phyloP scores from a whole-genome alignment of 805 yeast genomes.

The Phaffomyces opuntiae region DNA sequence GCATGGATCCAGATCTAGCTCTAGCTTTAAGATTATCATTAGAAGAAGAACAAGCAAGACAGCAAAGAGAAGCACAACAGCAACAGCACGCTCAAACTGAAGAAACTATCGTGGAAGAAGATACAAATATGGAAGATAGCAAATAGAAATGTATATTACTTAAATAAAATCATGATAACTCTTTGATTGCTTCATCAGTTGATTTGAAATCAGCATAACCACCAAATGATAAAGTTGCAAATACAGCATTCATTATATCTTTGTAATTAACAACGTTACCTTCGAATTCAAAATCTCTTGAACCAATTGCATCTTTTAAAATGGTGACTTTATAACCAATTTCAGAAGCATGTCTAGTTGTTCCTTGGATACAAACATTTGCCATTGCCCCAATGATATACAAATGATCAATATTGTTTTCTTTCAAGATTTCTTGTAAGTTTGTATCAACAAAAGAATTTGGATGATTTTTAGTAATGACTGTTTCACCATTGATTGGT shows the following conservation, averaged over 20 bases:
- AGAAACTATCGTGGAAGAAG: not conserved
- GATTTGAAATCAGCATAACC: slow-evolving; percentile 9
- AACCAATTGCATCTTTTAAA: slow-evolving; percentile 15
- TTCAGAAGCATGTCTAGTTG: slow-evolving; percentile 15
- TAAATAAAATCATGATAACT: not conserved
- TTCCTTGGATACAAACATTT: slow-evolving; percentile 17
- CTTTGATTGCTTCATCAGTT: slow-evolving; percentile 6
- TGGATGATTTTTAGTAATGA: slow-evolving; percentile 11
- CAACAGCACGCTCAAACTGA: slow-evolving; percentile 2
- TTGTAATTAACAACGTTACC: slow-evolving; percentile 9
- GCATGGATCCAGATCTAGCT: slow-evolving; percentile 95
- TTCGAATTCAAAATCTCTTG: slow-evolving; percentile 13
- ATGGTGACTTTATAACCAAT: slow-evolving; percentile 12
- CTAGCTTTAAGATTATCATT: slow-evolving; percentile 89
- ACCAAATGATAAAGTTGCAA: slow-evolving; percentile 14
- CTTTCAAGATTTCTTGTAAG: slow-evolving; percentile 7
- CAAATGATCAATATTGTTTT: slow-evolving; percentile 5
- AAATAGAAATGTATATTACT: not conserved
- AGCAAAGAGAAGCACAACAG: slow-evolving; percentile 50
- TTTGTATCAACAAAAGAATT: slow-evolving; percentile 13
- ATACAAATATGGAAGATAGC: slow-evolving; percentile 7
- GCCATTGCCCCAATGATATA: slow-evolving; percentile 17
- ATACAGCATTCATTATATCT: slow-evolving; percentile 9
- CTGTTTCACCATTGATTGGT: slow-evolving; percentile 6
- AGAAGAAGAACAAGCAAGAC: slow-evolving; percentile 92